These are phyloP conservation scores for Tetrahymena elliotti DNA, from an alignment of 73 alveolate species.

Conservation along the genomic window DNA sequence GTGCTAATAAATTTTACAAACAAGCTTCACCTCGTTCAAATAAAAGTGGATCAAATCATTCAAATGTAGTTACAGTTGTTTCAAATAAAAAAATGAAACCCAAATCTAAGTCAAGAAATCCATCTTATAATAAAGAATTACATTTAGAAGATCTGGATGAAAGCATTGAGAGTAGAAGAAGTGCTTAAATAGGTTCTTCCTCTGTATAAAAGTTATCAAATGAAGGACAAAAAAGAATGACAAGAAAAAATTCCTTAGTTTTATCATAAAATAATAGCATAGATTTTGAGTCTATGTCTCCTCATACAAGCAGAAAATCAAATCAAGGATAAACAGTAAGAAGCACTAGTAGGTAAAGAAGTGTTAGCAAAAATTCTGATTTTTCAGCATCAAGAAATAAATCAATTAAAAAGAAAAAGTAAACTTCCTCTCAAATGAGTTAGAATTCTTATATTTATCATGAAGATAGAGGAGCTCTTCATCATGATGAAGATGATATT, in stretches of 20 bases:
- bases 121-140: background rate
- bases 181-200: background rate
- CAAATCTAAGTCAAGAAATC: background rate
- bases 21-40: background rate
- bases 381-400: background rate
- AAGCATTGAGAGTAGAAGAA: background rate
- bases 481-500: background rate
- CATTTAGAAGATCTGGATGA: background rate
- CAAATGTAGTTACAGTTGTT: background rate
- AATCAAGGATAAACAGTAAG: background rate
- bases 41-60: background rate
- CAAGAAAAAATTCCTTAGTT: background rate
- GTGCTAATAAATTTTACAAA: background rate
- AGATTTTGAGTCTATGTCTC: background rate
- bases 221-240: background rate
- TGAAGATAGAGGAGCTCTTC: background rate
- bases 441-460: background rate
- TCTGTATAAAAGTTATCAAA: background rate
- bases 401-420: background rate
- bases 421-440: background rate
- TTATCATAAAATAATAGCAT: background rate
- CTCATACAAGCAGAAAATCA: background rate
- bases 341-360: background rate
- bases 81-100: background rate
- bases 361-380: background rate